Base-by-base conservation (phyloP, 768 basidiomycete genomes). In the Agaricus sinodeliciosus region DNA sequence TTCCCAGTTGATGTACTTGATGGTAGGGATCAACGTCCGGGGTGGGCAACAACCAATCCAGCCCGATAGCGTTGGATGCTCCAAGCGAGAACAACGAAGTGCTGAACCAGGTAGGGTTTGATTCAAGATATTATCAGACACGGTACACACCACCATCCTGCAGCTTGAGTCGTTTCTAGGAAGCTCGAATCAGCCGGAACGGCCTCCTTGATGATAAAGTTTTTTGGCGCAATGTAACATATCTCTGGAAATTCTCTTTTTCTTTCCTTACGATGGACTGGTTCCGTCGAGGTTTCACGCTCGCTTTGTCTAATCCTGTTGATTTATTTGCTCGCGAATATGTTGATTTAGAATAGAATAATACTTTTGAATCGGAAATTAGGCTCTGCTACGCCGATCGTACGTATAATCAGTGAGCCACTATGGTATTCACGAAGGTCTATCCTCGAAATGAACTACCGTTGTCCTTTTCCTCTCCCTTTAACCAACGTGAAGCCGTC, bases 401-500 rank as follows among this genome's bases (percentile, higher is more conserved):
- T 37, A 37, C 12, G 36, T n/a, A n/a, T n/a, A n/a, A n/a, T n/a
- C n/a, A n/a, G n/a, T n/a, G n/a, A n/a, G n/a, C n/a, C n/a, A n/a
- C n/a, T 39, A 31, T 31, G 8, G 11, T 31, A 8, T 39, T 39
- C 7, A 39, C 42, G 2, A 19, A 12, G 42, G 18, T 16, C 8
- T 16, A 15, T 16, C 36, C 44, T 25, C 42, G 42, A 43, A 16
- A 12, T 4, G 11, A 12, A 35, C 49, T 41, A 51, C 58, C 57
- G 44, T 71, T 58, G 78, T 66, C 74, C 71, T 61, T 81, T 84
- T 9, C 80, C 76, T 60, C 80, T 83, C 22, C 72, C 73, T 59
- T 78, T 78, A 2, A 98, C 90, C 47, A 86, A 63, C 3, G 87
- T 91, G 64, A 98, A 98, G 0, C 94, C 94, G 55, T 98, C 94